A percentile compares a stretch with the other conserved stretches of the same genome.
Conservation (phyloP, 352 stramenopile species). For the Pythium plurisporium region DNA sequence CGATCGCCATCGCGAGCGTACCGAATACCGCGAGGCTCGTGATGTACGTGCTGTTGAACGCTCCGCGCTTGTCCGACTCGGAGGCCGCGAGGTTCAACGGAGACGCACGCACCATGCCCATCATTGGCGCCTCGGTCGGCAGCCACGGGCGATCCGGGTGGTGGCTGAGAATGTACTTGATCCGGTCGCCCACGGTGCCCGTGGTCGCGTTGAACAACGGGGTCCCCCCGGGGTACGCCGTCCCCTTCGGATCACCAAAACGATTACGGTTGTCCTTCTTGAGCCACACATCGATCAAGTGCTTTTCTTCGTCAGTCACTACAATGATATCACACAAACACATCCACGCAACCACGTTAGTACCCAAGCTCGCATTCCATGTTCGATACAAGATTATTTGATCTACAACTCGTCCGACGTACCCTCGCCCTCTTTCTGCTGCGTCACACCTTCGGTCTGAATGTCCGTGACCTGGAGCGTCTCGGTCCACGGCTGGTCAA, state of each 20-base stretch:
- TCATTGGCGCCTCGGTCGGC: constrained; percentile 15
- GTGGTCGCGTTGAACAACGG: constrained; percentile 76
- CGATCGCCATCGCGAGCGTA: constrained; percentile 33
- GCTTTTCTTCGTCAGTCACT: constrained; percentile 47
- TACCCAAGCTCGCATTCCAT: not conserved
- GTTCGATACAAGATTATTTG: not conserved
- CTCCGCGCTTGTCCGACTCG: constrained; percentile 3
- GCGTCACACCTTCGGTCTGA: constrained; percentile 7
- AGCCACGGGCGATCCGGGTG: constrained; percentile 64
- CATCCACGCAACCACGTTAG: constrained; percentile 16
- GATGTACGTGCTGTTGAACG: constrained; percentile 15
- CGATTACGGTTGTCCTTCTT: constrained; percentile 48
- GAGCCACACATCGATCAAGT: constrained; percentile 55
- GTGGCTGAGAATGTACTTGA: constrained; percentile 57
- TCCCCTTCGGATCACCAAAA: constrained; percentile 52
- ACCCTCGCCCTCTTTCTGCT: constrained; percentile 9
- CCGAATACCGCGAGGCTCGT: constrained; percentile 14
- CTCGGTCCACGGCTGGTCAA: constrained; percentile 52
- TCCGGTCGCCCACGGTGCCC: constrained; percentile 43
- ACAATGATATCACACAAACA: constrained; percentile 4
- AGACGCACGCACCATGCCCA: constrained; percentile 16
- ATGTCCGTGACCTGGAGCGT: constrained; percentile 62
- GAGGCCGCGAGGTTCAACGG: constrained; percentile 13
- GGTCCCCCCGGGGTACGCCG: constrained; percentile 68
- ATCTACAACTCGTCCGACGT: constrained; percentile 23